Evolutionary conservation across 805 yeast species (phyloP).

Genomic region (Nematodospora valgi): DNA sequence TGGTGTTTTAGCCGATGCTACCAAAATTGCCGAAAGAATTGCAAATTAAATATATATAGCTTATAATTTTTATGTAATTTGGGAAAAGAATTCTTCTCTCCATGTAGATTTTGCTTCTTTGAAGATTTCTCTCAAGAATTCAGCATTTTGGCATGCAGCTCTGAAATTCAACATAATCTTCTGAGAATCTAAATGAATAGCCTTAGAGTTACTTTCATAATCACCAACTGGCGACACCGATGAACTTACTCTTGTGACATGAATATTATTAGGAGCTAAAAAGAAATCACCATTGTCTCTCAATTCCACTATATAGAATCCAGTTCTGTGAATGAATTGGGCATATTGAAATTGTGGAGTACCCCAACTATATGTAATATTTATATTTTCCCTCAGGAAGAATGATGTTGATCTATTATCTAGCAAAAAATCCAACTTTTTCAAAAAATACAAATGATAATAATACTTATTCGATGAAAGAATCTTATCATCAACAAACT

Average conservation of each 20-base stretch:
- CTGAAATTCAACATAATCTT: conserved; percentile 69
- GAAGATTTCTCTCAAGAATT: conserved; percentile 49
- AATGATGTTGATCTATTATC: conserved; percentile 76
- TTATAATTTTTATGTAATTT: conserved; percentile 7
- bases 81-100: conserved; percentile 24
- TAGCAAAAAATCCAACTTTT: conserved; percentile 67
- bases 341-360: conserved; percentile 74
- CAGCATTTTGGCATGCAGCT: conserved; percentile 53
- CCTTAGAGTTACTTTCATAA: conserved; percentile 23
- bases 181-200: conserved; percentile 59
- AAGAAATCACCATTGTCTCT: conserved; percentile 74
- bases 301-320: conserved; percentile 85
- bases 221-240: conserved; percentile 13
- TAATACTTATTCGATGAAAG: conserved; percentile 55
- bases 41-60: conserved; percentile 31
- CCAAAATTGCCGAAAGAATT: conserved; percentile 87
- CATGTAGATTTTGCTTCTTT: conserved; percentile 54
- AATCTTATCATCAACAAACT: conserved; percentile 41
- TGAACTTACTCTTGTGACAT: conserved; percentile 68
- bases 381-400: conserved; percentile 52
- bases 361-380: conserved; percentile 89
- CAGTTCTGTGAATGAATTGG: conserved; percentile 87
- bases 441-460: conserved; percentile 74
- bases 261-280: conserved; percentile 84
- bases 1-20: conserved; percentile 92